Base-by-base conservation (phyloP, 108 stramenopile species). In the Licmophora abbreviata region DNA sequence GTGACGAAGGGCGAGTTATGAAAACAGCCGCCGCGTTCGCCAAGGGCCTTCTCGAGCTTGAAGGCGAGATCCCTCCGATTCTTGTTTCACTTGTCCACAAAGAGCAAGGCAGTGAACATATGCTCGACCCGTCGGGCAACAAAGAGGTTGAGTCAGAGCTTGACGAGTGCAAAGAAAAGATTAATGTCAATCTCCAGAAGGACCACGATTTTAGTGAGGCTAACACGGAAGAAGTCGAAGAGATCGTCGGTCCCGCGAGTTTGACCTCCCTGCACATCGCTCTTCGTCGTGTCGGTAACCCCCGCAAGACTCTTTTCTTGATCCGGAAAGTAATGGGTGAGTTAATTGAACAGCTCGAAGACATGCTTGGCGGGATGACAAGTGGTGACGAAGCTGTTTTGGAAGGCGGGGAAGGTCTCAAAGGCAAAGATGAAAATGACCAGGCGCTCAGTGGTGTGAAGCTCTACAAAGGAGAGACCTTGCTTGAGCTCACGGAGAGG, bases 1-100 rank as follows among this genome's bases (percentile, higher is more conserved):
- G 83, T 14, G 95, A 98, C 57, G 99, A 99, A 71, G 99, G 99
- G 0, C 56, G 99, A 2, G 99, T 99, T 0, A 97, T 98, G 95
- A 97, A 98, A 54, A 99, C 99, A 41, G 99, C 96, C 0, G 97
- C 98, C 23, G 93, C 92, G 10, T 95, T 93, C 67, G 79, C 96
- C 30, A 80, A 98, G 68, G 97, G 97, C 14, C 57, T 99, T 59
- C 65, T 99, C 6, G 96, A 95, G 69, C 66, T 99, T 11, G 96
- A 97, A 65, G 99, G 99, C 14, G 85, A 88, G 23, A 76, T 99
- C n/a, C 94, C 99, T 24, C 99, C 99, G 2, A 98, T 99, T 56
- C 59, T 99, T 1, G 94, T 95, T 1, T 88, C 87, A n/a, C 61
- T 99, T 15, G 97, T 99, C 14, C 95, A 95, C 71, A 94, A 95